Base-by-base conservation (phyloP, 371 early-diverging fungal species). In the Rhizomucor miehei region DNA sequence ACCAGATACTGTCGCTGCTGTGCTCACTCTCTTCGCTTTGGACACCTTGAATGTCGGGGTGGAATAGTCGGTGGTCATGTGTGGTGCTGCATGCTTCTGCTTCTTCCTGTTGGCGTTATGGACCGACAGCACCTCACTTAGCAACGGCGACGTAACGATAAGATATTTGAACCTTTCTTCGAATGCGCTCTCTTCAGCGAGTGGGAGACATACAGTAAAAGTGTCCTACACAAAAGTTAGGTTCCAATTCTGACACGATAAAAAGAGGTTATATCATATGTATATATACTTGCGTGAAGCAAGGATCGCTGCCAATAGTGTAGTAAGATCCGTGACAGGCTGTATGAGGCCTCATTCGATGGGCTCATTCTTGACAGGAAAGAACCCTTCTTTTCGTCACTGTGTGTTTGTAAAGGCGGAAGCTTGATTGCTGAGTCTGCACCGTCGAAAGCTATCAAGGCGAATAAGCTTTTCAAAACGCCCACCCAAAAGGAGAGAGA, bases 161-260 rank as follows among this genome's bases (percentile, higher is more conserved):
- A 84, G 59, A 57, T 84, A 84, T 51, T 82, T 84, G 65, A 86
- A 83, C 13, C 81, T 80, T 38, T 86, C 86, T 56, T 84, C 84
- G 61, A 86, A 86, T 16, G 78, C 81, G 34, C 67, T 65, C 65
- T 84, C 82, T 60, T 84, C 84, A 11, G 68, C 56, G 25, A 73
- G 59, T 3, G 82, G 70, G 4, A 82, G 49, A 19, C 67, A 65
- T 6, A 66, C 60, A 10, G 72, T 66, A 45, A 71, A 75, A 0
- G 68, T 59, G 29, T 69, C 75, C 75, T 75, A 50, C 4, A 21
- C 17, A 23, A 35, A 16, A 5, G 9, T 19, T 11, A 44, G 20
- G 9, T 19, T 29, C 29, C 8, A n/a, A n/a, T n/a, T n/a, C n/a
- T n/a, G n/a, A n/a, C n/a, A n/a, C n/a, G n/a, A n/a, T n/a, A n/a